phyloP scores from a whole-genome alignment of 2,329 filamentous ascomycete species.

The Paracamarosporium sp. region DNA sequence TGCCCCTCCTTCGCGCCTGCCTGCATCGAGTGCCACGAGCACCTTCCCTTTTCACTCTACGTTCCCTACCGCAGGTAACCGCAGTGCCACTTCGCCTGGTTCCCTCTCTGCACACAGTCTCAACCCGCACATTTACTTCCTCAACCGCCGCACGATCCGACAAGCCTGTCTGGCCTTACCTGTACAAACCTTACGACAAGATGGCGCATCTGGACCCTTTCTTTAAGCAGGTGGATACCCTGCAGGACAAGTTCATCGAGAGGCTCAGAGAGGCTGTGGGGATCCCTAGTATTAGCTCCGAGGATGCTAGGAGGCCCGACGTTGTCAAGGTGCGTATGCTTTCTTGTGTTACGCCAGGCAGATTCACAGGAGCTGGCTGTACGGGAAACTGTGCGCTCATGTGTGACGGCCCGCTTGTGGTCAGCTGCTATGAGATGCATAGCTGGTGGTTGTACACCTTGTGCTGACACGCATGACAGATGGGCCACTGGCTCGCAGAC shows the following conservation, averaged over 20 bases:
- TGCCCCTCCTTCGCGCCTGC: slow-evolving; percentile 21
- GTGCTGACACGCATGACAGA: slow-evolving; percentile 53
- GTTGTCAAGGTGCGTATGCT: slow-evolving; percentile 70
- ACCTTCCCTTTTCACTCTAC: slow-evolving; percentile 39
- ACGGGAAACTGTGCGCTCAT: too few species aligned
- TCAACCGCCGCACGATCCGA: slow-evolving; percentile 2
- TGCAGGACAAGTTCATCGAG: slow-evolving; percentile 84
- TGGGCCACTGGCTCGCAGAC: slow-evolving; percentile 87
- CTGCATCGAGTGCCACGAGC: slow-evolving; percentile 10
- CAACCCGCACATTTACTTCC: slow-evolving; percentile 16
- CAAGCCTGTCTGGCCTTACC: slow-evolving; percentile 51
- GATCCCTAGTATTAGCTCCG: slow-evolving; percentile 93
- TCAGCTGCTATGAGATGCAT: too few species aligned
- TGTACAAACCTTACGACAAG: slow-evolving; percentile 52
- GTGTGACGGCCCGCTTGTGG: too few species aligned
- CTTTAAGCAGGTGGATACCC: slow-evolving; percentile 88
- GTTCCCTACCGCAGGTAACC: slow-evolving; percentile 38
- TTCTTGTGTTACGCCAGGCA: not conserved
- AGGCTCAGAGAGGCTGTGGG: slow-evolving; percentile 90
- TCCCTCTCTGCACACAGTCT: too few species aligned
- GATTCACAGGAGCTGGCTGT: too few species aligned
- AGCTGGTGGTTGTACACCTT: not conserved
- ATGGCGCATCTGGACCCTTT: slow-evolving; percentile 95
- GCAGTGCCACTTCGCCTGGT: slow-evolving; percentile 21
- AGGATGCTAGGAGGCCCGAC: slow-evolving; percentile 86